These are phyloP conservation scores for Ceratobasidium papillatum DNA, from an alignment of 1,284 basidiomycete species.

Conservation along the genomic window DNA sequence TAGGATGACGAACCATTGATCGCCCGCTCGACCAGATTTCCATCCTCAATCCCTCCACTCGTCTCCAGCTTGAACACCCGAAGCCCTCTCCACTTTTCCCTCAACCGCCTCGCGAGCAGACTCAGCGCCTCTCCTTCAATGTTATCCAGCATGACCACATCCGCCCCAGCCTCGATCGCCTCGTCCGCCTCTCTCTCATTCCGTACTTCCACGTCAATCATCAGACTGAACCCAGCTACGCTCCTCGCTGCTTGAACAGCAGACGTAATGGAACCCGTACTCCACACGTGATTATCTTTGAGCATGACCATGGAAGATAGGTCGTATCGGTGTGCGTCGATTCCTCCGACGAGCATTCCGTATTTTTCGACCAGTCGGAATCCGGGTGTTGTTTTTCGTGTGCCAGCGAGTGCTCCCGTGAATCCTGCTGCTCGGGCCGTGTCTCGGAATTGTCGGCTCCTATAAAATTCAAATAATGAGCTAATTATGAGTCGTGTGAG, in stretches of 20 bases:
- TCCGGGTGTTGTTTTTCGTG: conserved; percentile 97
- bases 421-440: conserved; percentile 84
- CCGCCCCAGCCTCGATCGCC: conserved; percentile 94
- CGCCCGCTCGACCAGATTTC: conserved; percentile 76
- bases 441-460: conserved; percentile 82
- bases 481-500: background rate
- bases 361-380: conserved; percentile 99
- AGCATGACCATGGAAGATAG: conserved; percentile 99
- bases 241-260: conserved; percentile 86
- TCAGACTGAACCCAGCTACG: conserved; percentile 91
- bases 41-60: conserved; percentile 91
- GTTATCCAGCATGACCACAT: conserved; percentile 98
- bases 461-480: conserved; percentile 50
- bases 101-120: conserved; percentile 72
- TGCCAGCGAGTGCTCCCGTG: conserved; percentile 91
- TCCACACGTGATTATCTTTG: conserved; percentile 99
- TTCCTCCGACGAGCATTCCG: conserved; percentile 97
- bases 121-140: conserved; percentile 81
- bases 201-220: conserved; percentile 94
- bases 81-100: conserved; percentile 78
- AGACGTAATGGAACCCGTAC: conserved; percentile 89
- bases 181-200: conserved; percentile 91
- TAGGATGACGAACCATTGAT: conserved; percentile 68
- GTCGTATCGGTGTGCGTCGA: conserved; percentile 97
- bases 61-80: conserved; percentile 89